A percentile compares a stretch with the other conserved stretches of the same genome.
Conservation (phyloP, 805 yeast genomes). For the Ogataea naganishii region DNA sequence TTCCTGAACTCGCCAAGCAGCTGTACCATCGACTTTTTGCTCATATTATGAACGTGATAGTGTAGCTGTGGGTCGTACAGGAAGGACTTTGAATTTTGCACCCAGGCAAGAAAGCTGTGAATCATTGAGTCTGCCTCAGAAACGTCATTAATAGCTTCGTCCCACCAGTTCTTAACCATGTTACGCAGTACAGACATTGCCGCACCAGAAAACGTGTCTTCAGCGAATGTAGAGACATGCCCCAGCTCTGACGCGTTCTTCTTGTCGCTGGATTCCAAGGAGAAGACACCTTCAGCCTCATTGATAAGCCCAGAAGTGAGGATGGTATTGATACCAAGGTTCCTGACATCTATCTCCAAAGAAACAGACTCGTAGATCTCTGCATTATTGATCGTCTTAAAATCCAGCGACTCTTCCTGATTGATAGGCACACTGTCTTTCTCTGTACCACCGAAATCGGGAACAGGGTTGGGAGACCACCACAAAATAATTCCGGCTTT, state of each 20-base stretch:
- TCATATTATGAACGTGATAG: conserved; percentile 80
- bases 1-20: conserved; percentile 68
- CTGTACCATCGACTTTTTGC: conserved; percentile 76
- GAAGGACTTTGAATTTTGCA: conserved; percentile 62
- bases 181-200: conserved; percentile 63
- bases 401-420: conserved; percentile 47
- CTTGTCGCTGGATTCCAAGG: conserved; percentile 38
- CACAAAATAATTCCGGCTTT: conserved; percentile 68
- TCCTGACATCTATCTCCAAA: conserved; percentile 69
- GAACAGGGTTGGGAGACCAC: conserved; percentile 82
- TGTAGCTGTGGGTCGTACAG: conserved; percentile 73
- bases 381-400: conserved; percentile 67
- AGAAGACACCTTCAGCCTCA: conserved; percentile 81
- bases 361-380: conserved; percentile 74
- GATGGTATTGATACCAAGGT: conserved; percentile 78
- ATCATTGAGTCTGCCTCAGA: conserved; percentile 76
- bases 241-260: conserved; percentile 9
- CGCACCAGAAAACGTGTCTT: conserved; percentile 73
- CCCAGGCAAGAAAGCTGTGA: conserved; percentile 79
- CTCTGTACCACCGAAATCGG: conserved; percentile 81
- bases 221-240: conserved; percentile 45
- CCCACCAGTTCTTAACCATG: conserved; percentile 90
- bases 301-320: conserved; percentile 76
- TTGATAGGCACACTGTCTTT: conserved; percentile 38
- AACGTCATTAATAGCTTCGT: conserved; percentile 63